A percentile compares a stretch with the other conserved stretches of the same genome.
phyloP scores from a whole-genome alignment of 2,329 filamentous ascomycete genomes.

The Paraphaeosphaeria minitans region DNA sequence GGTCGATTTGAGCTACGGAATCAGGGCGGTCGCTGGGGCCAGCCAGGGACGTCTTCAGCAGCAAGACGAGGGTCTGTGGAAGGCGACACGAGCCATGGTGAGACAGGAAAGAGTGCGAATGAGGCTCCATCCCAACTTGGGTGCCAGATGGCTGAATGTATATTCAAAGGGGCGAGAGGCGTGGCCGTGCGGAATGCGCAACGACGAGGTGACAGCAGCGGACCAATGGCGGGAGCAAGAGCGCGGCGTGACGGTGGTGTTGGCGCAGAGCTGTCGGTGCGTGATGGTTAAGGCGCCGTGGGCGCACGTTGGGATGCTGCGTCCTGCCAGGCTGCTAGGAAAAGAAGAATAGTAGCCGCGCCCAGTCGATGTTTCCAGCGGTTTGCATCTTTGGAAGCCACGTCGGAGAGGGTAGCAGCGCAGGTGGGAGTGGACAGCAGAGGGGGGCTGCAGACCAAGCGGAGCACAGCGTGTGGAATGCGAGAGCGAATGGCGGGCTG shows the following conservation, averaged over 20 bases:
- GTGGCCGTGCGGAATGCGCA: conserved; percentile 27
- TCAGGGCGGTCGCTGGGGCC: conserved; percentile 29
- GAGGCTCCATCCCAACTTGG: conserved; percentile 41
- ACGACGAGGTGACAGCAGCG: conserved; percentile 14
- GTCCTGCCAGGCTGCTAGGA: conserved; percentile 14
- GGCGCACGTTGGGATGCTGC: conserved; percentile 31
- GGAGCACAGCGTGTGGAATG: not conserved
- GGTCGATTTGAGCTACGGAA: conserved; percentile 33
- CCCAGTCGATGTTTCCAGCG: conserved; percentile 8
- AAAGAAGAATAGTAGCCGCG: conserved; percentile 15
- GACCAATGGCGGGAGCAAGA: conserved; percentile 40
- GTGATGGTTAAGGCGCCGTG: conserved; percentile 31
- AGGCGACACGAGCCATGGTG: conserved; percentile 42
- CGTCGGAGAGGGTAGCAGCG: not conserved
- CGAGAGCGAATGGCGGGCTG: conserved; percentile 1
- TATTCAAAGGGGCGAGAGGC: conserved; percentile 37
- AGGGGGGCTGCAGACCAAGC: not conserved
- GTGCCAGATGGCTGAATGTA: conserved; percentile 43
- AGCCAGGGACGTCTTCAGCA: conserved; percentile 37
- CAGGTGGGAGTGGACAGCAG: not conserved
- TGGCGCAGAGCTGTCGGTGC: conserved; percentile 38
- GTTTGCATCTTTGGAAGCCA: conserved; percentile 9
- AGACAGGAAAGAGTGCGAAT: conserved; percentile 39
- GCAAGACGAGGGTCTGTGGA: conserved; percentile 44
- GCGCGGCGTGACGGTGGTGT: conserved; percentile 36